phyloP scores from a whole-genome alignment of 257 asterid genomes.

The Solanum ossicruentum region DNA sequence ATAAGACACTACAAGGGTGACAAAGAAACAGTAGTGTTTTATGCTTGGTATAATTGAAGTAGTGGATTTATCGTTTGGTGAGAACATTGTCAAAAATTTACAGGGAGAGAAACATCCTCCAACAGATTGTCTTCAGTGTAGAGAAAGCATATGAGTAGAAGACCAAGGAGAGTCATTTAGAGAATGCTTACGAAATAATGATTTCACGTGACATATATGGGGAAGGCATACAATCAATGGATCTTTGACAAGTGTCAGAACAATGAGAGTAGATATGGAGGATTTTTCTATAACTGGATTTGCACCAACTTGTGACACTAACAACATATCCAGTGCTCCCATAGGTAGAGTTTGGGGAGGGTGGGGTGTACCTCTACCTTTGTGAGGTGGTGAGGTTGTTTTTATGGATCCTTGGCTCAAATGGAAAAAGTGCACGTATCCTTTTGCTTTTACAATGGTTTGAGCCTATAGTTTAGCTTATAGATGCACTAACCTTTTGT shows the following conservation, averaged over 20 bases:
- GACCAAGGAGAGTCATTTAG: background rate
- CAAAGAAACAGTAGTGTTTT: background rate
- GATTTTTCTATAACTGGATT: background rate
- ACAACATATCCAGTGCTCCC: background rate
- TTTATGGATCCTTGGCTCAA: background rate
- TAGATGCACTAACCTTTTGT: background rate
- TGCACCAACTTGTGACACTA: background rate
- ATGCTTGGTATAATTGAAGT: background rate
- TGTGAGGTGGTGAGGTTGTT: background rate
- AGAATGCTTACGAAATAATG: background rate
- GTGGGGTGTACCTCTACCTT: background rate
- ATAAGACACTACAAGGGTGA: background rate
- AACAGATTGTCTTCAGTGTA: background rate
- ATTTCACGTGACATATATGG: background rate
- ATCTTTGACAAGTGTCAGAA: background rate
- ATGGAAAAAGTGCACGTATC: background rate
- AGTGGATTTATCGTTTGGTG: background rate
- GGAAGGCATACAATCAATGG: background rate
- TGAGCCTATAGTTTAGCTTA: background rate
- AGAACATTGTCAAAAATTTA: background rate
- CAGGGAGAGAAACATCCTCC: background rate
- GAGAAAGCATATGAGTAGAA: background rate
- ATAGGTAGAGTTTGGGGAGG: background rate
- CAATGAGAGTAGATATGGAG: background rate
- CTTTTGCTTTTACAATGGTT: background rate